A percentile compares a stretch with the other conserved stretches of the same genome.
phyloP scores from a whole-genome alignment of 2,329 filamentous ascomycete genomes.

The Cordyceps cicadae region DNA sequence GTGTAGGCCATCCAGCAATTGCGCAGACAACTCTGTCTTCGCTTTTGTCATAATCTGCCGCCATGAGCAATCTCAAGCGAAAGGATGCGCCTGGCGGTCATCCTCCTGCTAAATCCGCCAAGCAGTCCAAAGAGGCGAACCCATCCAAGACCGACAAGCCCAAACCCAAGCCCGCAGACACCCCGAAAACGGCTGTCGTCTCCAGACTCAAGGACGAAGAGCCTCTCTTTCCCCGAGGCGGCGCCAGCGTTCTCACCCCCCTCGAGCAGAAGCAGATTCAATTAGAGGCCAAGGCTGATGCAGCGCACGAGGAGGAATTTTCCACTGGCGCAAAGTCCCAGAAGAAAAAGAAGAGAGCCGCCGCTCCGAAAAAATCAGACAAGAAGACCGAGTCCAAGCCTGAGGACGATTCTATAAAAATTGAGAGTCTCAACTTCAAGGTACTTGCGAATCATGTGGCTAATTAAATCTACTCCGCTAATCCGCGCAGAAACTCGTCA shows the following conservation, averaged over 20 bases:
- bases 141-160: slow-evolving; percentile 37
- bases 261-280: slow-evolving; percentile 95
- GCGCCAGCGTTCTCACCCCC: slow-evolving; percentile 81
- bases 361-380: slow-evolving; percentile 43
- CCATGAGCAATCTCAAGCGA: slow-evolving; percentile 49
- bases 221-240: slow-evolving; percentile 83
- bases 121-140: slow-evolving; percentile 36
- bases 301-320: slow-evolving; percentile 74
- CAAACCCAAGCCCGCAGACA: slow-evolving; percentile 14
- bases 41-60: slow-evolving; percentile 22
- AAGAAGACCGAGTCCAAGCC: slow-evolving; percentile 37
- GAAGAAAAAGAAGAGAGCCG: slow-evolving; percentile 51
- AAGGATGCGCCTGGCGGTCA: slow-evolving; percentile 48
- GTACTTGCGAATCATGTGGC: slow-evolving; percentile 33
- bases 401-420: slow-evolving; percentile 54
- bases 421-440: slow-evolving; percentile 86
- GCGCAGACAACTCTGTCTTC: slow-evolving; percentile 11
- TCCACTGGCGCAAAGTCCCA: slow-evolving; percentile 36
- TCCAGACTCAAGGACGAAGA: slow-evolving; percentile 66
- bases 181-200: slow-evolving; percentile 29
- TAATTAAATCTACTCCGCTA: slow-evolving; percentile 1
- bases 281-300: slow-evolving; percentile 85
- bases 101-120: slow-evolving; percentile 40
- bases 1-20: slow-evolving; percentile 5
- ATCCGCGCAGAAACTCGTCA: slow-evolving; percentile 59